Conservation (phyloP, 768 basidiomycete species). For the Russula griseocarnosa region DNA sequence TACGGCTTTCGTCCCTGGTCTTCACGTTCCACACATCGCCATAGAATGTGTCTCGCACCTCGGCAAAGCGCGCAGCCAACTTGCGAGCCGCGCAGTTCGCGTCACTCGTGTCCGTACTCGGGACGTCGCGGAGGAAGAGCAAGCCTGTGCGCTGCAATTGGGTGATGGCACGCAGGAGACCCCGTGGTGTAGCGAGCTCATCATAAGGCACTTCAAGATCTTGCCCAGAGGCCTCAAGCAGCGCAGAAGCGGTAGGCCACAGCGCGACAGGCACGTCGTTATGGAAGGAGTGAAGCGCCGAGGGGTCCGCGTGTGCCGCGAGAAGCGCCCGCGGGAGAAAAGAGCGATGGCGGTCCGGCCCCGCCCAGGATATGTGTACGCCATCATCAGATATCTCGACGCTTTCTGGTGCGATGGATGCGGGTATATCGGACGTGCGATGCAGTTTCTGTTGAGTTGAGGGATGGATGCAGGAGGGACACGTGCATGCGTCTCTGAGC, state of each 20-base stretch:
- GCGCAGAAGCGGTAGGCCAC: slow-evolving; percentile 44
- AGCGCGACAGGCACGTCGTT: slow-evolving; percentile 37
- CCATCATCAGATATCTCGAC: slow-evolving; percentile 44
- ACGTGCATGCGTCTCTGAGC: slow-evolving; percentile 84
- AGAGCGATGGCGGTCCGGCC: slow-evolving; percentile 53
- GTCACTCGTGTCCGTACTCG: slow-evolving; percentile 55
- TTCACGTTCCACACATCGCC: slow-evolving; percentile 86
- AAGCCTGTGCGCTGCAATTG: slow-evolving; percentile 73
- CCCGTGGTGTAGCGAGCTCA: slow-evolving; percentile 42
- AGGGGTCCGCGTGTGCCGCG: slow-evolving; percentile 43
- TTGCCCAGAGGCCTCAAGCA: slow-evolving; percentile 34
- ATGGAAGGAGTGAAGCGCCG: slow-evolving; percentile 42
- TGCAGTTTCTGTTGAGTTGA: slow-evolving; percentile 75
- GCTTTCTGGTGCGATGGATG: slow-evolving; percentile 44
- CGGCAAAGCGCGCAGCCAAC: slow-evolving; percentile 68
- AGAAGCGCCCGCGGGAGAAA: slow-evolving; percentile 50
- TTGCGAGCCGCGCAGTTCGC: slow-evolving; percentile 59
- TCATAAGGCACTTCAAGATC: slow-evolving; percentile 57
- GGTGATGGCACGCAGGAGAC: slow-evolving; percentile 55
- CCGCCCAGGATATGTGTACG: slow-evolving; percentile 49
- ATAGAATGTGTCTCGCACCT: slow-evolving; percentile 85
- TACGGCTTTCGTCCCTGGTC: slow-evolving; percentile 66
- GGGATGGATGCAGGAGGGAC: slow-evolving; percentile 68
- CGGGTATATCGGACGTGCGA: slow-evolving; percentile 59
- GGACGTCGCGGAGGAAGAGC: slow-evolving; percentile 68